Conservation (phyloP, 116 monocot genomes). For the Papilionanthe hybrid region DNA sequence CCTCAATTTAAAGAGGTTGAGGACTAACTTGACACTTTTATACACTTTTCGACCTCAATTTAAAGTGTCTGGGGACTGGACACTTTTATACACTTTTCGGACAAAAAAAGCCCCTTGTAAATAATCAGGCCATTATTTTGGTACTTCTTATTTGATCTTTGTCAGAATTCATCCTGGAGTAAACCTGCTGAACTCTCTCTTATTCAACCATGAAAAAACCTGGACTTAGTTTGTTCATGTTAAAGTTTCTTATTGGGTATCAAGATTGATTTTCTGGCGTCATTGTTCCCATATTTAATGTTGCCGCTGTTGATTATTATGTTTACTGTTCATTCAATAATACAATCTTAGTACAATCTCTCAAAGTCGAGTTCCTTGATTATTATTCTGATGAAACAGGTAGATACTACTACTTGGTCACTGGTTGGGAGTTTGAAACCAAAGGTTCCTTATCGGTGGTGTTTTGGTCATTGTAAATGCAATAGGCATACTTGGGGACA, state of each 20-base stretch:
- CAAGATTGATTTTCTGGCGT: neutral
- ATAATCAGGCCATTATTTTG: no score
- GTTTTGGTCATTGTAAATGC: conserved; percentile 16
- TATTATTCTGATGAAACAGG: conserved; percentile 22
- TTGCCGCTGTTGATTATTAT: neutral
- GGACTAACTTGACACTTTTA: no score
- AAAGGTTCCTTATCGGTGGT: neutral
- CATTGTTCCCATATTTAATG: neutral
- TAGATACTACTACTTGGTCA: conserved; percentile 7
- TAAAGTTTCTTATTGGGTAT: neutral
- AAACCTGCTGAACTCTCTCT: neutral
- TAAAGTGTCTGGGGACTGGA: no score
- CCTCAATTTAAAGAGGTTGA: no score
- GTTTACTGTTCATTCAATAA: neutral
- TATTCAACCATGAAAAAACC: neutral
- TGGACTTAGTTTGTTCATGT: neutral
- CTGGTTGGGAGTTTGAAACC: conserved; percentile 11
- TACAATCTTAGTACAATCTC: conserved; percentile 2
- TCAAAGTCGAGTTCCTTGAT: conserved; percentile 9
- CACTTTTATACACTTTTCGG: no score
- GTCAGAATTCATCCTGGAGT: neutral
- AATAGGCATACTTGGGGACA: conserved; percentile 15
- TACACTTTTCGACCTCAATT: no score
- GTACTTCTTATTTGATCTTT: neutral
- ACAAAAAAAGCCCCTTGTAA: no score